Conservation (phyloP, 768 basidiomycete genomes). For the Lactarius hatsudake region DNA sequence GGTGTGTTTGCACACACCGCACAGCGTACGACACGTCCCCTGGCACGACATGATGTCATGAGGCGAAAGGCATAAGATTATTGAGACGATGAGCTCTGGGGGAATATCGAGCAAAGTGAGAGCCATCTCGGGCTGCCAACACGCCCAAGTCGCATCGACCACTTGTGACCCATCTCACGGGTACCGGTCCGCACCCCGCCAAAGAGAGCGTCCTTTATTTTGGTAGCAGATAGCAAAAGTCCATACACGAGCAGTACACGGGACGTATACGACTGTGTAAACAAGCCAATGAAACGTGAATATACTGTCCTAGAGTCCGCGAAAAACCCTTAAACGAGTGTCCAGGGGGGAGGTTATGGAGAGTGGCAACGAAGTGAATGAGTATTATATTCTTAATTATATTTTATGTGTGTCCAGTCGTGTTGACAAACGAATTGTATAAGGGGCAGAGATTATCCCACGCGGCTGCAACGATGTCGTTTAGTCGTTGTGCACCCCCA, state of each 20-base stretch:
- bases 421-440: constrained; percentile 13
- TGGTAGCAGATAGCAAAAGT: neutral
- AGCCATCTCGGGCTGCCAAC: neutral
- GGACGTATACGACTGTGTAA: neutral
- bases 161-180: no score
- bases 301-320: neutral
- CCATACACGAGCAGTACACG: neutral
- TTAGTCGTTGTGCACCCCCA: neutral
- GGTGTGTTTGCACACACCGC: constrained; percentile 7
- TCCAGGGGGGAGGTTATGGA: neutral
- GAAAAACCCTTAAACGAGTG: neutral
- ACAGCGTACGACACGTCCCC: constrained; percentile 13
- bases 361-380: neutral
- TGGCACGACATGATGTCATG: constrained; percentile 18
- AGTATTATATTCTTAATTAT: no score
- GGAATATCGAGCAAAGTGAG: constrained; percentile 15
- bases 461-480: neutral
- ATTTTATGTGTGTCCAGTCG: neutral
- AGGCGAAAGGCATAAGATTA: constrained; percentile 9
- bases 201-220: neutral
- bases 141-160: no score
- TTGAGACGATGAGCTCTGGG: constrained; percentile 14
- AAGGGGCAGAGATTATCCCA: constrained; percentile 22
- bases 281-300: neutral
- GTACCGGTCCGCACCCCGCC: neutral